Base-by-base conservation (phyloP, 2,329 filamentous ascomycete genomes). In the Exophiala viscosa region DNA sequence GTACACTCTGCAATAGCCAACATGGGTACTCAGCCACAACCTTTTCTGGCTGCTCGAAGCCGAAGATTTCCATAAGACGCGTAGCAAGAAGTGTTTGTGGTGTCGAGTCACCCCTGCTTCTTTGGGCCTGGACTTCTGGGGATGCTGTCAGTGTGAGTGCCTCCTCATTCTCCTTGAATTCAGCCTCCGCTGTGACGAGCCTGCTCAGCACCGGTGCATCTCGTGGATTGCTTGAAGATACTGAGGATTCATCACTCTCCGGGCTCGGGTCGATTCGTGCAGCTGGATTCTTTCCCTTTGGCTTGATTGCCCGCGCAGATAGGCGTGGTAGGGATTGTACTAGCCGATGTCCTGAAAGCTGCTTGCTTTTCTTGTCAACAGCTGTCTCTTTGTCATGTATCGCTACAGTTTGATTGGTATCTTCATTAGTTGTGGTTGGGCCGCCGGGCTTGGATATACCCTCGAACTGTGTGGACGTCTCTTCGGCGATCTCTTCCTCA, bases 11-110 rank as follows among this genome's bases (percentile, higher is more conserved):
- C 32, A 97, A 74, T 35, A 97, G 75, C 85, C 90, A 96, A 72
- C 92, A 97, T 7, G 90, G 88, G 67, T 95, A 96, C 74, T 97
- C 92, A 83, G 68, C 84, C 56, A 96, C 83, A 17, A 97, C 88
- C 55, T 90, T 86, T 67, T 99, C 93, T 0, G 87, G 80, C 34
- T 82, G 76, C 23, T 90, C 83, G 61, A 96, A 93, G 45, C 86
- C 81, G 65, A 95, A 96, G 57, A 95, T 95, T 56, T 93, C 84
- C 76, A 85, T 90, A 34, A 96, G 70, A 52, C 85, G 81, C 52
- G 78, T 81, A 1, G 87, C 85, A 46, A 96, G 77, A 13, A 80
- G 80, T 4, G 80, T 81, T 5, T 81, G 65, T 8, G 69, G 65
- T 7, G 65, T 60, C 20, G 73, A 41, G 70, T 77, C 56, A 66